These are phyloP conservation scores for Gymnopus androsaceus DNA, from an alignment of 1,284 basidiomycete species.

Conservation along the genomic window DNA sequence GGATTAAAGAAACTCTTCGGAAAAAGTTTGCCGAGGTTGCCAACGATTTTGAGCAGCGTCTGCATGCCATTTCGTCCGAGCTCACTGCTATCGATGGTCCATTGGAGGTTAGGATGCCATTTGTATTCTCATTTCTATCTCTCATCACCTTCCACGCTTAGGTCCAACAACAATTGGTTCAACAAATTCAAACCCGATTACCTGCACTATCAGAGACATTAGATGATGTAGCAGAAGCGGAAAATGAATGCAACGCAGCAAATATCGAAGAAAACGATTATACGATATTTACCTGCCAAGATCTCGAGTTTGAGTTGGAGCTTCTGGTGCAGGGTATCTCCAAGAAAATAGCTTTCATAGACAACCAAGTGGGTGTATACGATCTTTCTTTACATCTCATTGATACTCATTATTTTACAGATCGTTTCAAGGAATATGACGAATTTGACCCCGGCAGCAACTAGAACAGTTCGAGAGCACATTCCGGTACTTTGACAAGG, in stretches of 20 bases:
- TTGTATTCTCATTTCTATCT: not conserved
- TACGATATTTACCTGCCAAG: constrained; percentile 88
- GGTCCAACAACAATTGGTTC: constrained; percentile 57
- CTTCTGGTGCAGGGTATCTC: constrained; percentile 79
- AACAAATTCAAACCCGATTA: constrained; percentile 64
- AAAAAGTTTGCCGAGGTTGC: constrained; percentile 84
- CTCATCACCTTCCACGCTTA: constrained; percentile 22
- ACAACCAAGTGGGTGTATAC: constrained; percentile 76
- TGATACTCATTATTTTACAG: constrained; percentile 37
- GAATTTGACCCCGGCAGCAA: constrained; percentile 92
- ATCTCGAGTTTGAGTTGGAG: constrained; percentile 89
- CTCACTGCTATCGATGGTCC: constrained; percentile 79
- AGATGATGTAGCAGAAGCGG: constrained; percentile 57
- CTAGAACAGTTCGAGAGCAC: constrained; percentile 97
- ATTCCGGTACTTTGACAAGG: constrained; percentile 96
- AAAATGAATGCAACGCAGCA: constrained; percentile 82
- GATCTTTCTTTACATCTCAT: not conserved
- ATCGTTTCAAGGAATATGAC: constrained; percentile 92
- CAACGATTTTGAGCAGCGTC: constrained; percentile 78
- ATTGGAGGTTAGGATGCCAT: constrained; percentile 58
- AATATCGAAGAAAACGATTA: constrained; percentile 98
- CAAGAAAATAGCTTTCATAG: constrained; percentile 93
- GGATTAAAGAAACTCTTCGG: constrained; percentile 88
- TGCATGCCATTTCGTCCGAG: constrained; percentile 75
- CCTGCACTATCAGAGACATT: constrained; percentile 62